Evolutionary conservation across 2,329 filamentous ascomycete species (phyloP).

Genomic region (Aspergillus hortae): DNA sequence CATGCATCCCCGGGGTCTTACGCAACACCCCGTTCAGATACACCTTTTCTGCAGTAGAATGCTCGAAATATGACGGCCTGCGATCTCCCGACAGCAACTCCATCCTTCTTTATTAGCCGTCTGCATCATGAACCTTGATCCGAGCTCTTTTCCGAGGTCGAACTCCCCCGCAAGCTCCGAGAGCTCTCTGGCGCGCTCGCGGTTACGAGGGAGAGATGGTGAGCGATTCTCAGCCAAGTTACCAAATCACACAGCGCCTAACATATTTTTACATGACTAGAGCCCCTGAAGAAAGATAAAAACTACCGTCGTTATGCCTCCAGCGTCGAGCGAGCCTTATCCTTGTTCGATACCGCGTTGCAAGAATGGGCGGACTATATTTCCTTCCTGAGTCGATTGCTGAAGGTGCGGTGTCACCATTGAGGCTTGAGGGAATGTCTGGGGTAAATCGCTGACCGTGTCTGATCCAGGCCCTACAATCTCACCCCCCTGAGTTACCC

Average conservation of each 20-base stretch:
- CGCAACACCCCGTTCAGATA: constrained; percentile 1
- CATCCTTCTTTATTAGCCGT: constrained; percentile 22
- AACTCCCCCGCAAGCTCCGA: constrained; percentile 79
- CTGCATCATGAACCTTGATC: constrained; percentile 43
- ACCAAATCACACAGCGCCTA: not conserved
- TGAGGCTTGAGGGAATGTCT: not conserved
- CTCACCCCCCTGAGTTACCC: constrained; percentile 68
- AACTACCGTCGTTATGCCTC: constrained; percentile 83
- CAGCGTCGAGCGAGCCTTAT: constrained; percentile 79
- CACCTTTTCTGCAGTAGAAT: constrained; percentile 15
- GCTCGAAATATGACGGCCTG: constrained; percentile 35
- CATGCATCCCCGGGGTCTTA: not conserved
- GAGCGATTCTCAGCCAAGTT: constrained; percentile 29
- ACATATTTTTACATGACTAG: constrained; percentile 15
- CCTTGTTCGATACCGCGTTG: constrained; percentile 85
- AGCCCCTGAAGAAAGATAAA: constrained; percentile 55
- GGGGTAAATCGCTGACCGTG: constrained; percentile 1
- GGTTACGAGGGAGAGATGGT: constrained; percentile 75
- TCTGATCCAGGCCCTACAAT: constrained; percentile 70
- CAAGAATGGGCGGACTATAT: constrained; percentile 99
- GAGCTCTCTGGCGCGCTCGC: constrained; percentile 74
- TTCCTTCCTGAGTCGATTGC: constrained; percentile 83
- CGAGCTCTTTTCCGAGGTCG: constrained; percentile 39
- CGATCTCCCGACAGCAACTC: constrained; percentile 16
- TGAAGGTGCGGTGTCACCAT: constrained; percentile 61